A percentile compares a stretch with the other conserved stretches of the same genome.
These are phyloP conservation scores for Bruguiera sexangula DNA, from an alignment of 345 rosid species.

Conservation along the genomic window DNA sequence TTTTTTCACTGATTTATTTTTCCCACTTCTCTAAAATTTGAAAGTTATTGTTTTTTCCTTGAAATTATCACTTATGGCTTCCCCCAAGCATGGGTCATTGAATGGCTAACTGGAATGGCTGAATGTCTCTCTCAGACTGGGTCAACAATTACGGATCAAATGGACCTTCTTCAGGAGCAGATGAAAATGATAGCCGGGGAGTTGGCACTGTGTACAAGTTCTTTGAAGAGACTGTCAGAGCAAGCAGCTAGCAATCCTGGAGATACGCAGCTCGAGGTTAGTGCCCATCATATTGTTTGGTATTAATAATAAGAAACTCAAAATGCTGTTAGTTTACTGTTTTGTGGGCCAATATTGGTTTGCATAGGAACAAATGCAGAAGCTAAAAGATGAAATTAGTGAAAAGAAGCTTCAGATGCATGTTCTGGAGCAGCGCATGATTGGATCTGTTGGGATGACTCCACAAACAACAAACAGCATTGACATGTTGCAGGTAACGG, in stretches of 20 bases:
- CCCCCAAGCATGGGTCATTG: neutral
- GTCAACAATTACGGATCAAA: constrained; percentile 58
- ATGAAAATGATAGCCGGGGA: constrained; percentile 72
- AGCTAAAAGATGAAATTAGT: constrained; percentile 54
- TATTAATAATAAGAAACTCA: neutral
- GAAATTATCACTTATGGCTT: neutral
- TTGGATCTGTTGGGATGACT: constrained; percentile 47
- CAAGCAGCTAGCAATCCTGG: constrained; percentile 46
- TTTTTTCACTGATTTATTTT: too few relatives aligned
- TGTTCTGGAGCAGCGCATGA: constrained; percentile 57
- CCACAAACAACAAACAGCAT: constrained; percentile 33
- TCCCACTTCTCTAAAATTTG: too few relatives aligned
- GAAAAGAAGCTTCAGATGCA: constrained; percentile 62
- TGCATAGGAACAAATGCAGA: constrained; percentile 49
- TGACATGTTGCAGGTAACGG: constrained; percentile 52
- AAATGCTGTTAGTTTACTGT: neutral
- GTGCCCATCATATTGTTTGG: neutral
- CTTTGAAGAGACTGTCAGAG: constrained; percentile 62
- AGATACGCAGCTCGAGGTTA: constrained; percentile 47
- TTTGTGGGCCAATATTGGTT: constrained; percentile 17
- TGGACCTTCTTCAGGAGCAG: constrained; percentile 76
- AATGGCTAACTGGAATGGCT: constrained; percentile 21
- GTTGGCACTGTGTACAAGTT: constrained; percentile 59
- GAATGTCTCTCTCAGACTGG: constrained; percentile 39
- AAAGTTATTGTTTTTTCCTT: neutral